Evolutionary conservation across 1,139 yeast genomes (phyloP).

Genomic region (Magnusiomyces suaveolens): DNA sequence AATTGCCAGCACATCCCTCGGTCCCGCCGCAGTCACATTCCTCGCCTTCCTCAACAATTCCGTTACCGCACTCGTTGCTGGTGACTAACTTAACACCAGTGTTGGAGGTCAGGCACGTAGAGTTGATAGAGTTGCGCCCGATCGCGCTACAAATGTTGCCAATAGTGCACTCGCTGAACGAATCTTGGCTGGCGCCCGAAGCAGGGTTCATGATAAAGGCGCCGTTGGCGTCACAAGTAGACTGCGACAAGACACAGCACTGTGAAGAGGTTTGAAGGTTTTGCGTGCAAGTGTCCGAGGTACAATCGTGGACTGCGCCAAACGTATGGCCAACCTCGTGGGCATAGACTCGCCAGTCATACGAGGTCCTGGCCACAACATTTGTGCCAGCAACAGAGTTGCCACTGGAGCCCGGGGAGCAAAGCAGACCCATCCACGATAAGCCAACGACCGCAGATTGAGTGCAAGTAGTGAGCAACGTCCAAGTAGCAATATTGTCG

Average conservation of each 20-base stretch:
- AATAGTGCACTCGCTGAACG: conserved; percentile 31
- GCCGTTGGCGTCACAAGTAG: conserved; percentile 30
- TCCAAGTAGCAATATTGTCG: conserved; percentile 34
- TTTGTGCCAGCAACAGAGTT: conserved; percentile 30
- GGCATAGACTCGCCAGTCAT: conserved; percentile 35
- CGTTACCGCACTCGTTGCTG: conserved; percentile 34
- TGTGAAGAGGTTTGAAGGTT: conserved; percentile 24
- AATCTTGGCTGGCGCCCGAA: conserved; percentile 25
- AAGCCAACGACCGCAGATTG: conserved; percentile 33
- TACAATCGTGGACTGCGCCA: conserved; percentile 39
- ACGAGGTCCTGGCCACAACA: conserved; percentile 29
- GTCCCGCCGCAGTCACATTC: conserved; percentile 37
- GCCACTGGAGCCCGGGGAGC: conserved; percentile 20
- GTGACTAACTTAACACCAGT: conserved; percentile 30
- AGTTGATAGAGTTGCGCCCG: conserved; percentile 26
- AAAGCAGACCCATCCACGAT: conserved; percentile 35
- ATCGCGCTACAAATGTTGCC: conserved; percentile 33
- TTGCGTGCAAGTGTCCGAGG: conserved; percentile 29
- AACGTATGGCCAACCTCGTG: conserved; percentile 37
- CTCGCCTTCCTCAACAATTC: conserved; percentile 36
- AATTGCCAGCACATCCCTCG: conserved; percentile 25
- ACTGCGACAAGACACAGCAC: conserved; percentile 32
- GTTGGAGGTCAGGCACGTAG: conserved; percentile 31
- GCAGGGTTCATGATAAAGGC: conserved; percentile 35
- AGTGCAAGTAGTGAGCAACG: conserved; percentile 31